Base-by-base conservation (phyloP, 1,284 basidiomycete genomes). In the Tetrapyrgos nigripes region DNA sequence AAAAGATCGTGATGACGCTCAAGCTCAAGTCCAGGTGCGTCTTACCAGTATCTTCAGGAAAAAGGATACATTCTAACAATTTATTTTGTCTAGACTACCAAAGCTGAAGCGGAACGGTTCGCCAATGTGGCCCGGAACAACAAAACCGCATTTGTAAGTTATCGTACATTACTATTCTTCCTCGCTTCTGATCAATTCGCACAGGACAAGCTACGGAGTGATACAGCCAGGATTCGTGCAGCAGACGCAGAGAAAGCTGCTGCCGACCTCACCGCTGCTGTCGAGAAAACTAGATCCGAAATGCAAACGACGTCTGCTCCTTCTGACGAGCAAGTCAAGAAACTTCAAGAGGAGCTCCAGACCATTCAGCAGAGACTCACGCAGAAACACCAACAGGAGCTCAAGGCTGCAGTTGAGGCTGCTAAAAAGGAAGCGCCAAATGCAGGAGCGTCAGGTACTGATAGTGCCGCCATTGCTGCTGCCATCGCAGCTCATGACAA, bases 331-430 rank as follows among this genome's bases (percentile, higher is more conserved):
- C 50, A 80, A 35, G 59, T 67, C 27, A 82, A 79, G 63, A 79
- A 79, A 52, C 89, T 90, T 64, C 79, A 80, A 1, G 83, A 83
- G 52, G 88, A 90, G 65, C 68, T 92, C 44, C 76, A 78, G 33
- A 75, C 77, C 0, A 72, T 89, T 28, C 82, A 87, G 65, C 76
- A 79, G 46, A 81, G 78, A 44, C 76, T 89, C 19, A 72, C 72
- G 2, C 72, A 79, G 11, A 76, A 87, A 62, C 82, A 91, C 64
- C 74, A 84, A 53, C 73, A 78, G n/a, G 82, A 85, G 46, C 75
- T 91, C 46, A 80, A 83, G 64, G 70, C 74, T 13, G 83, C 83
- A 6, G 70, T 79, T 4, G 78, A 82, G 65, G 77, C 78, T 45
- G 79, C 81, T 19, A 73, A 74, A 23, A 69, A 75, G 56, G 73